These are phyloP conservation scores for Tilletia caries DNA, from an alignment of 1,284 basidiomycete genomes.

Conservation along the genomic window DNA sequence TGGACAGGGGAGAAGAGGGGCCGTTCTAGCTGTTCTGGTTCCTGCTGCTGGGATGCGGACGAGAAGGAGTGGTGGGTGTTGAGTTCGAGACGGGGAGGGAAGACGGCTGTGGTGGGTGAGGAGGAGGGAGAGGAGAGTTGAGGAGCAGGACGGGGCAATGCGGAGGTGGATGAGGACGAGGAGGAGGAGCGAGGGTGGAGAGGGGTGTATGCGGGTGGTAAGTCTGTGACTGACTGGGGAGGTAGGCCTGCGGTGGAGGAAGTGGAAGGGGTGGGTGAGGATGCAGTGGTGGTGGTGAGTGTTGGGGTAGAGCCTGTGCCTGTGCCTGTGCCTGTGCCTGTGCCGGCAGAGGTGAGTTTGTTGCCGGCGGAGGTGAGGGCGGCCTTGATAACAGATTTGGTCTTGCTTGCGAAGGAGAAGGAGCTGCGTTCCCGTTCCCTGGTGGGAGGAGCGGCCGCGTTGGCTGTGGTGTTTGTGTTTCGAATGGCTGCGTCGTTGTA, in stretches of 20 bases:
- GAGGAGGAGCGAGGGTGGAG: not conserved
- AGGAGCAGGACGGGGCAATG: too few relatives aligned
- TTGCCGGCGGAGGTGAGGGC: not conserved
- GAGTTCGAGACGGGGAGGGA: not conserved
- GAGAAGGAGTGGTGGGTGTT: not conserved
- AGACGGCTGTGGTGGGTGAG: not conserved
- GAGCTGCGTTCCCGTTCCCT: not conserved
- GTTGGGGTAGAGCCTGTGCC: too few relatives aligned
- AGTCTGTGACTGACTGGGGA: not conserved
- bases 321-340: not conserved
- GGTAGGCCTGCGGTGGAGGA: not conserved
- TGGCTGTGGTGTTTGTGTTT: not conserved
- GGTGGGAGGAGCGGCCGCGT: too few relatives aligned
- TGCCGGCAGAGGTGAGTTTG: not conserved
- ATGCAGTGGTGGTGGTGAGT: too few relatives aligned
- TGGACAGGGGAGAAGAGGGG: slow-evolving; percentile 3
- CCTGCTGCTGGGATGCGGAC: too few relatives aligned
- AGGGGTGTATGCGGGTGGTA: slow-evolving; percentile 4
- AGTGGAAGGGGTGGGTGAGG: too few relatives aligned
- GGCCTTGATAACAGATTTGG: not conserved
- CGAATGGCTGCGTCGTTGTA: too few relatives aligned
- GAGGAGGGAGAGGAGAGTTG: too few relatives aligned
- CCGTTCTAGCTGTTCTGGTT: not conserved
- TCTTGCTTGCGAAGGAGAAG: slow-evolving; percentile 7
- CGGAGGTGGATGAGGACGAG: not conserved